Evolutionary conservation across 805 yeast genomes (phyloP).

Genomic region (Ogataea naganishii): DNA sequence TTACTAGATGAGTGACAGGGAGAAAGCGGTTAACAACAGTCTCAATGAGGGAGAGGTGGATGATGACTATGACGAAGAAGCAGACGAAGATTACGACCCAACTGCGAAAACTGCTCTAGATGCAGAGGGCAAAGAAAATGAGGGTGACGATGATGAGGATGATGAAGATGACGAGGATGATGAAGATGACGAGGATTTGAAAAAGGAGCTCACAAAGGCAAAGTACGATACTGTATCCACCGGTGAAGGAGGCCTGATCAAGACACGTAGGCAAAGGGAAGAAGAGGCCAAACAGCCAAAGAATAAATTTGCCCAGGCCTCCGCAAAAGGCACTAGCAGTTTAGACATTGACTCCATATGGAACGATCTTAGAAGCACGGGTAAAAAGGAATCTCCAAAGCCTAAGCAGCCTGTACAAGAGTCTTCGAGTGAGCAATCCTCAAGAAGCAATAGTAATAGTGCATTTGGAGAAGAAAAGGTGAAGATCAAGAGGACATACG

Average conservation of each 20-base stretch:
- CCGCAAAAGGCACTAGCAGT: constrained; percentile 1
- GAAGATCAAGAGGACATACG: constrained; percentile 67
- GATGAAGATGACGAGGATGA: constrained; percentile 27
- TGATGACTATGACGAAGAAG: constrained; percentile 44
- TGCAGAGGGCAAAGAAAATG: constrained; percentile 12
- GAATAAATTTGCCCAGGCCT: constrained; percentile 14
- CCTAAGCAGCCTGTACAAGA: constrained; percentile 1
- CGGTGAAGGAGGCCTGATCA: constrained; percentile 52
- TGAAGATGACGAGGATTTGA: constrained; percentile 19
- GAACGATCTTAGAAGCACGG: constrained; percentile 33
- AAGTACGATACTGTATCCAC: constrained; percentile 49
- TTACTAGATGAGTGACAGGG: no score
- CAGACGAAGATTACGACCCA: constrained; percentile 52
- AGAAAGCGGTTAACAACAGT: no score
- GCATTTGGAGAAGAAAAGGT: constrained; percentile 38
- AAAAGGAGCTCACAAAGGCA: constrained; percentile 15
- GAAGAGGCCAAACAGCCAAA: constrained; percentile 25
- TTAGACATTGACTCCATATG: constrained; percentile 45
- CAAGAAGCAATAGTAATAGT: neutral
- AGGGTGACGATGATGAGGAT: constrained; percentile 22
- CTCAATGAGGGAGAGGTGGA: constrained; percentile 16
- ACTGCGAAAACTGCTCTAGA: constrained; percentile 5
- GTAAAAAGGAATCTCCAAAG: neutral
- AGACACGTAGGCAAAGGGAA: constrained; percentile 58
- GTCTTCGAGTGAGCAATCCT: neutral